These are phyloP conservation scores for Hexamita inflata DNA, from an alignment of 208 protist genomes.

Conservation along the genomic window DNA sequence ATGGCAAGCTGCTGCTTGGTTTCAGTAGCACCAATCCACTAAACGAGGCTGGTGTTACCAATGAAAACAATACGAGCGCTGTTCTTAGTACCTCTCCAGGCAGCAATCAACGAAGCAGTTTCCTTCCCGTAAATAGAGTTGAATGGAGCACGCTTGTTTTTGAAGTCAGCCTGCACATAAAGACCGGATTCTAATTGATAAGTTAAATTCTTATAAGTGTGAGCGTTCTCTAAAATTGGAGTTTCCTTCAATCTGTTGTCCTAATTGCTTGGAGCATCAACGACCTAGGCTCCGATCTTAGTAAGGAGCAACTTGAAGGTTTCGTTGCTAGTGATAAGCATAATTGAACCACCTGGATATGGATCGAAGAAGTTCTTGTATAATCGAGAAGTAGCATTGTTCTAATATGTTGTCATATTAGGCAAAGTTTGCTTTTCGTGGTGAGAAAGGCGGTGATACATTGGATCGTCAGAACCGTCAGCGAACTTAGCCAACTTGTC, in stretches of 20 bases:
- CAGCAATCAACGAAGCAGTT: not conserved
- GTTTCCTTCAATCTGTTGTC: not conserved
- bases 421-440: not conserved
- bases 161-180: not conserved
- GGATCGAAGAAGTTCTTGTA: not conserved
- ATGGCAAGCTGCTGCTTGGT: not conserved
- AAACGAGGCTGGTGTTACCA: not conserved
- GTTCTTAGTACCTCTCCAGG: not conserved
- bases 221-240: not conserved
- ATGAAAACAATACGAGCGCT: not conserved
- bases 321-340: not conserved
- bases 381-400: not conserved
- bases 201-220: not conserved
- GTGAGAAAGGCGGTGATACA: not conserved
- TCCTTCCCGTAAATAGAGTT: not conserved
- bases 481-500: not conserved
- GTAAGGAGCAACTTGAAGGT: not conserved
- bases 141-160: not conserved
- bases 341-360: not conserved
- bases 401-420: not conserved
- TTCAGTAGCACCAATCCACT: not conserved
- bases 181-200: not conserved
- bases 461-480: not conserved
- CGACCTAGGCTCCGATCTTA: not conserved
- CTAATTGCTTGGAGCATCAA: too few relatives aligned